Conservation (phyloP, 768 basidiomycete species). For the Serendipita sp. region DNA sequence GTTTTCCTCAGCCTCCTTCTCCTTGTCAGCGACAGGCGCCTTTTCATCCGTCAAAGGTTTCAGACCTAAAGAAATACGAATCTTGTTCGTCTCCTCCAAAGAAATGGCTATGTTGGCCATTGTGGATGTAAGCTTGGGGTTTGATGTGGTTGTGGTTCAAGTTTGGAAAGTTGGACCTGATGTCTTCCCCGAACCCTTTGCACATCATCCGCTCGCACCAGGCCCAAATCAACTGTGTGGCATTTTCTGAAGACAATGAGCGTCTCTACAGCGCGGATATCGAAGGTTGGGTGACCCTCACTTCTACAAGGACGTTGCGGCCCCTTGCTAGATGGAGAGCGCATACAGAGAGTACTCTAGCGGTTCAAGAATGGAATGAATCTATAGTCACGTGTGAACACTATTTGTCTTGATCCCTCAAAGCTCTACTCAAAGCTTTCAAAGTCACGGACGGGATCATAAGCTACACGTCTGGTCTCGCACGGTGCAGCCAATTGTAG, state of each 20-base stretch:
- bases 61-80: constrained; percentile 84
- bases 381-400: constrained; percentile 58
- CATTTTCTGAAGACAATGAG: constrained; percentile 55
- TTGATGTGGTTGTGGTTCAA: neutral
- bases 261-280: constrained; percentile 76
- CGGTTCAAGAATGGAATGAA: constrained; percentile 55
- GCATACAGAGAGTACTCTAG: constrained; percentile 61
- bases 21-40: constrained; percentile 51
- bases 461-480: constrained; percentile 61
- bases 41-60: constrained; percentile 80
- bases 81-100: constrained; percentile 89
- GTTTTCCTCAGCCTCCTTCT: constrained; percentile 76
- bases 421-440: neutral
- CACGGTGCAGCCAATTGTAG: constrained; percentile 28
- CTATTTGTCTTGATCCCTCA: neutral
- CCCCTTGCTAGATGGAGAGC: constrained; percentile 59
- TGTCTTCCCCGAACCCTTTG: constrained; percentile 13
- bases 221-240: constrained; percentile 40
- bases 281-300: constrained; percentile 58
- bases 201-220: constrained; percentile 65
- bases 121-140: neutral
- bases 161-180: neutral
- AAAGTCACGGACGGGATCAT: constrained; percentile 73
- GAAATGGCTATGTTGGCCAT: constrained; percentile 62
- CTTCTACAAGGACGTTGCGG: constrained; percentile 61